These are phyloP conservation scores for Sphaerosporella brunnea DNA, from an alignment of 495 filamentous ascomycete genomes.

Conservation along the genomic window DNA sequence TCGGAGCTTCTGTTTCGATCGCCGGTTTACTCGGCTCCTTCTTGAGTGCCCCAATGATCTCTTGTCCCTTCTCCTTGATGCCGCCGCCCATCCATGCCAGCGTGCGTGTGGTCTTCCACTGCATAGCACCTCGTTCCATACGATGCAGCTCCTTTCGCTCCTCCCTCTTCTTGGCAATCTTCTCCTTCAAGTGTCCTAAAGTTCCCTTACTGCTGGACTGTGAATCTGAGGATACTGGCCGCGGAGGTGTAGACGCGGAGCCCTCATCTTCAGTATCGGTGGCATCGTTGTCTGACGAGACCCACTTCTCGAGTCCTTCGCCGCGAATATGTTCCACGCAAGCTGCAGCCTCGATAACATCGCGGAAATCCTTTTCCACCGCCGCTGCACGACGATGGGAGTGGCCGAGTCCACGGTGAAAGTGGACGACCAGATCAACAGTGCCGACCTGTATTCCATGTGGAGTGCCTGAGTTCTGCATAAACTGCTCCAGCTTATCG, in stretches of 20 bases:
- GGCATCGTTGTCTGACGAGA: not conserved
- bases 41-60: constrained; percentile 36
- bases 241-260: not conserved
- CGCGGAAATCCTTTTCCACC: constrained; percentile 13
- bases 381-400: constrained; percentile 11
- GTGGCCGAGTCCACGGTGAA: constrained; percentile 13
- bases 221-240: no score
- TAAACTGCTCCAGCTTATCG: constrained; percentile 13
- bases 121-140: constrained; percentile 56
- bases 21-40: constrained; percentile 28
- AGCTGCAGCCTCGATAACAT: constrained; percentile 12
- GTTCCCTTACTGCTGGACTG: no score
- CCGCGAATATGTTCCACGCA: constrained; percentile 3
- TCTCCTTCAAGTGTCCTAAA: constrained; percentile 2
- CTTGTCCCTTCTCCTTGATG: constrained; percentile 41
- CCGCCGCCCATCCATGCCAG: constrained; percentile 54
- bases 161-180: constrained; percentile 9
- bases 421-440: constrained; percentile 13
- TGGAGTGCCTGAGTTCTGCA: constrained; percentile 14
- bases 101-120: constrained; percentile 61
- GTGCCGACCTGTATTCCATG: constrained; percentile 8
- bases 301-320: no score
- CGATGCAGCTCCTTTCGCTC: constrained; percentile 41
- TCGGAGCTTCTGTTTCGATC: constrained; percentile 20
- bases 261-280: not conserved